phyloP scores from a whole-genome alignment of 2,329 filamentous ascomycete genomes.

The Grosmannia serpens region DNA sequence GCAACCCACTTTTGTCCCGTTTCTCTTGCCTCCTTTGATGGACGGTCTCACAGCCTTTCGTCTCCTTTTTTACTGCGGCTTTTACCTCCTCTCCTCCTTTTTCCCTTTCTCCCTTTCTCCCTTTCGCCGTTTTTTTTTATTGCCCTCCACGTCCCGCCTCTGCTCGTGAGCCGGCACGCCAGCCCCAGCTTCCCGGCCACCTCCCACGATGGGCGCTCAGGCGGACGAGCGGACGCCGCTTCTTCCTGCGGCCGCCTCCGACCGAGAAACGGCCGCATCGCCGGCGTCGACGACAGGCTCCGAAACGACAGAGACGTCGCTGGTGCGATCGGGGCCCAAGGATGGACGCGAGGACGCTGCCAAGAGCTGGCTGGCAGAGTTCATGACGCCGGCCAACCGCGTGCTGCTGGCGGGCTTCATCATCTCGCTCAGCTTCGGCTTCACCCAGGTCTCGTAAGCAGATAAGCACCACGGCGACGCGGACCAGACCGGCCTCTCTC shows the following conservation, averaged over 20 bases:
- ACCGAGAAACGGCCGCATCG: neutral
- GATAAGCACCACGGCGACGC: neutral
- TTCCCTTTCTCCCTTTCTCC: neutral
- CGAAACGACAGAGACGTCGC: neutral
- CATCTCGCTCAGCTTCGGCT: constrained; percentile 39
- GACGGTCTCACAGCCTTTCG: neutral
- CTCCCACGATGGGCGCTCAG: neutral
- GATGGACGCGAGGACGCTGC: neutral
- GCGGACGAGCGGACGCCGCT: constrained; percentile 2
- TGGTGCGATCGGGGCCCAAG: neutral
- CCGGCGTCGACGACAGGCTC: neutral
- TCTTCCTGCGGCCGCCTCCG: neutral
- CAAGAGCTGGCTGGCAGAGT: constrained; percentile 2
- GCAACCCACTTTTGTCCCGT: neutral
- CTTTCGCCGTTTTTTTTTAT: too few species aligned
- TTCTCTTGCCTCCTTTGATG: neutral
- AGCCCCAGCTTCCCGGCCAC: neutral
- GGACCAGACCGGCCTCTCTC: too few species aligned
- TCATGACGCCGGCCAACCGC: constrained; percentile 23
- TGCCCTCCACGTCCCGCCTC: neutral
- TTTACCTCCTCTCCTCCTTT: neutral
- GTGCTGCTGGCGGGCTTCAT: constrained; percentile 49
- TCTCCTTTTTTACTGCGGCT: neutral
- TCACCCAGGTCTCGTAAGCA: constrained; percentile 37
- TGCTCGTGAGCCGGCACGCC: neutral